These are phyloP conservation scores for Candida maris DNA, from an alignment of 805 yeast genomes.

Conservation along the genomic window DNA sequence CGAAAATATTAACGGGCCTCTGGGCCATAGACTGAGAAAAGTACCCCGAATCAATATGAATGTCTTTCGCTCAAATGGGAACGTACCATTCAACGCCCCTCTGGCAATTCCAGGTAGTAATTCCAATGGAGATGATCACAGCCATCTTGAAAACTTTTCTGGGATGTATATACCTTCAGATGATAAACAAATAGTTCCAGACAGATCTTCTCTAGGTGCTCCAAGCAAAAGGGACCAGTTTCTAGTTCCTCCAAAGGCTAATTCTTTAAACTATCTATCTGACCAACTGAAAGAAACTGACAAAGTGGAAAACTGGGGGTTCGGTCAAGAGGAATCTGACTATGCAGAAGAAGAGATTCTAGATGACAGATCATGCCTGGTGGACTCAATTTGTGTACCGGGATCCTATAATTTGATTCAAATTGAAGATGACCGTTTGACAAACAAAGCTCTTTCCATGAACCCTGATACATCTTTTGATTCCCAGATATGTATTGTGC, in stretches of 20 bases:
- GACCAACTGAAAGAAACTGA: conserved; percentile 3
- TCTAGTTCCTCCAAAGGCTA: background rate
- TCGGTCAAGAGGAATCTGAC: conserved; percentile 17
- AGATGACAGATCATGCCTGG: conserved; percentile 12
- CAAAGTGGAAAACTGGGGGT: conserved; percentile 11
- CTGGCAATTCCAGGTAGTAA: background rate
- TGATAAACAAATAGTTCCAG: background rate
- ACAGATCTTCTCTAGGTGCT: background rate
- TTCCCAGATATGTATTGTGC: conserved; percentile 20
- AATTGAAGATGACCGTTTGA: conserved; percentile 11
- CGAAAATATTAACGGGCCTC: conserved; percentile 14
- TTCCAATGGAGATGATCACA: background rate
- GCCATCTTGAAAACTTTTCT: background rate
- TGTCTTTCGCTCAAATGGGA: conserved; percentile 5
- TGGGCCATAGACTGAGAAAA: conserved; percentile 16
- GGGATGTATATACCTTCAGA: conserved; percentile 1
- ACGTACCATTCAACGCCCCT: background rate
- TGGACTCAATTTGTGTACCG: conserved; percentile 14
- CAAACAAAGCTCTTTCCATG: conserved; percentile 8
- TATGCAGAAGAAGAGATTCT: conserved; percentile 14
- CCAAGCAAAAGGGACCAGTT: background rate
- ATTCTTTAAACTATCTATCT: conserved; percentile 1
- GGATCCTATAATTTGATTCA: conserved; percentile 16
- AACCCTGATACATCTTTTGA: conserved; percentile 16
- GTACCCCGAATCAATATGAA: conserved; percentile 18